A percentile compares a stretch with the other conserved stretches of the same genome.
These are phyloP conservation scores for Clathrospora elynae DNA, from an alignment of 2,329 filamentous ascomycete species.

Conservation along the genomic window DNA sequence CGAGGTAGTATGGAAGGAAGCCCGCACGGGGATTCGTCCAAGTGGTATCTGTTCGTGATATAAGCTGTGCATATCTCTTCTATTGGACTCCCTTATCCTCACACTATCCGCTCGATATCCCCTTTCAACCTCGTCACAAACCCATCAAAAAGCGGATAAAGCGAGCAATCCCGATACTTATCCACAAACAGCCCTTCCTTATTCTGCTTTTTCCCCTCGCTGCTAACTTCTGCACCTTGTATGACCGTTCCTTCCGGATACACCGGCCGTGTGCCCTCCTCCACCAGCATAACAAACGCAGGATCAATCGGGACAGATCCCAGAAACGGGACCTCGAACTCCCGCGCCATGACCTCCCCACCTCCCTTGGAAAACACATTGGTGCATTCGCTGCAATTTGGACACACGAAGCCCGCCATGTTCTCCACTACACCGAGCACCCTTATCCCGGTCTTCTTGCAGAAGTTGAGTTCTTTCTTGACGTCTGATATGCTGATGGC, in stretches of 20 bases:
- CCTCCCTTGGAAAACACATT: slow-evolving; percentile 93
- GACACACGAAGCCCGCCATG: slow-evolving; percentile 91
- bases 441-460: slow-evolving; percentile 76
- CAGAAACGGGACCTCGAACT: slow-evolving; percentile 82
- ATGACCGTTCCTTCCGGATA: slow-evolving; percentile 70
- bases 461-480: slow-evolving; percentile 93
- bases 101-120: slow-evolving; percentile 30
- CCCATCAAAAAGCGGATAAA: slow-evolving; percentile 69
- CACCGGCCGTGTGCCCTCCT: slow-evolving; percentile 69
- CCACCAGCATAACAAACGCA: slow-evolving; percentile 85
- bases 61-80: background rate
- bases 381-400: slow-evolving; percentile 78
- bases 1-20: no score
- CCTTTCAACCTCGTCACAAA: slow-evolving; percentile 63
- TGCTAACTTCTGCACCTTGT: slow-evolving; percentile 41
- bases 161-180: slow-evolving; percentile 74
- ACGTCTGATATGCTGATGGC: slow-evolving; percentile 93
- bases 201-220: slow-evolving; percentile 22
- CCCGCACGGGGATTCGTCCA: no score
- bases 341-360: slow-evolving; percentile 83
- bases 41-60: no score
- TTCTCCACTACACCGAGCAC: slow-evolving; percentile 94
- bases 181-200: slow-evolving; percentile 61
- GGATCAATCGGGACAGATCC: slow-evolving; percentile 91
- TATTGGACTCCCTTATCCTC: background rate